Percentiles rank a stretch among this genome's conserved stretches.
phyloP scores from a whole-genome alignment of 139 green algal species.

The Chlamydomonas schloesseri region DNA sequence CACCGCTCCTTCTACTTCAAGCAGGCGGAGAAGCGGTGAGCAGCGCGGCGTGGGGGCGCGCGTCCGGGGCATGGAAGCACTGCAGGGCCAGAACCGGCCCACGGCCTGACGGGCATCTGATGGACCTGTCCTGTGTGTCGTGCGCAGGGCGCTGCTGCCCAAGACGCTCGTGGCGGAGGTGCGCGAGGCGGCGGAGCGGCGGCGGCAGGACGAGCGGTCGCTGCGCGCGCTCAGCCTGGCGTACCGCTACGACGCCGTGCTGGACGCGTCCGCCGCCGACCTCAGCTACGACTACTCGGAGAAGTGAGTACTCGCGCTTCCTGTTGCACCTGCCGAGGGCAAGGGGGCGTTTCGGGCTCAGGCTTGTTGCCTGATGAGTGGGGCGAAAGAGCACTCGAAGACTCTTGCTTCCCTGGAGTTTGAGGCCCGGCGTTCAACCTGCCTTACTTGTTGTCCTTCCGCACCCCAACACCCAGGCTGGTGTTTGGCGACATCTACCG shows the following conservation, averaged over 20 bases:
- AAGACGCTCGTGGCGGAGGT: slow-evolving; percentile 94
- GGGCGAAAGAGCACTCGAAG: too few relatives aligned
- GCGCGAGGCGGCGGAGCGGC: slow-evolving; percentile 87
- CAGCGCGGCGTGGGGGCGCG: too few relatives aligned
- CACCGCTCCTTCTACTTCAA: slow-evolving; percentile 99
- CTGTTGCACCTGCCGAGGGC: too few relatives aligned
- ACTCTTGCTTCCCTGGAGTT: too few relatives aligned
- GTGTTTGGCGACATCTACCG: slow-evolving; percentile 81
- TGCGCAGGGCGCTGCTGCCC: slow-evolving; percentile 83
- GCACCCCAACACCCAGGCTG: not conserved
- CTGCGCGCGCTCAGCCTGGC: slow-evolving; percentile 54
- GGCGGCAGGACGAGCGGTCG: slow-evolving; percentile 61
- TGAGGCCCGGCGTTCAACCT: too few relatives aligned
- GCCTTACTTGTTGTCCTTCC: too few relatives aligned
- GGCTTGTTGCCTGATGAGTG: too few relatives aligned
- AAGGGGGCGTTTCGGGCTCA: too few relatives aligned
- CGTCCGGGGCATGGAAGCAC: not conserved
- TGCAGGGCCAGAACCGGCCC: too few relatives aligned
- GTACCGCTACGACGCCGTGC: slow-evolving; percentile 48
- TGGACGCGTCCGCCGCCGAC: slow-evolving; percentile 63
- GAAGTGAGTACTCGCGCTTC: slow-evolving; percentile 34
- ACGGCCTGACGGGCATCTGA: too few relatives aligned
- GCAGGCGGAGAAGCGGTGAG: slow-evolving; percentile 71
- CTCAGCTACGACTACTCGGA: slow-evolving; percentile 85
- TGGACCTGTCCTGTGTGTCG: too few relatives aligned